phyloP scores from a whole-genome alignment of 805 yeast species.

The Gaillardinia entomophila region DNA sequence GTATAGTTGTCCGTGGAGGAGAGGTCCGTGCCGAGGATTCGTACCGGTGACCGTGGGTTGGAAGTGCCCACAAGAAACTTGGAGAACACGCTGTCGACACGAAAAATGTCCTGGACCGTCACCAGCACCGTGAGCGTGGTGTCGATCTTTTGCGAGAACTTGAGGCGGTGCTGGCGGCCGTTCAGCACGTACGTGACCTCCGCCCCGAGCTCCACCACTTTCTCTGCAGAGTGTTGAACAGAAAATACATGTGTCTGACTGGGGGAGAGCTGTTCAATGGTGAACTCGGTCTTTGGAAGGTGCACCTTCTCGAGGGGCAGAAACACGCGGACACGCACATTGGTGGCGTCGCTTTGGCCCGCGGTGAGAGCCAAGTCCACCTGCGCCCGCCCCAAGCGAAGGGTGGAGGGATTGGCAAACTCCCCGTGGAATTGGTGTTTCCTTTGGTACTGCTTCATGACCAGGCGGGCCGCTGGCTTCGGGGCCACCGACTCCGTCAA shows the following conservation, averaged over 20 bases:
- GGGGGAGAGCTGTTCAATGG: background rate
- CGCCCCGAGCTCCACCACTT: slow-evolving; percentile 15
- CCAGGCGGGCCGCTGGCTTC: background rate
- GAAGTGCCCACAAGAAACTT: slow-evolving; percentile 67
- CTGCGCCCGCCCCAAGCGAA: slow-evolving; percentile 23
- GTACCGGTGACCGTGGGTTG: slow-evolving; percentile 44
- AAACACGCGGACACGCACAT: slow-evolving; percentile 13
- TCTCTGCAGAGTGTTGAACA: slow-evolving; percentile 6
- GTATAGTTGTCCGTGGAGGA: slow-evolving; percentile 16
- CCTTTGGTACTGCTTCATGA: slow-evolving; percentile 5
- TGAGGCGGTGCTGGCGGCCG: slow-evolving; percentile 13
- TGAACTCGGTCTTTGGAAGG: slow-evolving; percentile 2
- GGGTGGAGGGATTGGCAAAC: slow-evolving; percentile 14
- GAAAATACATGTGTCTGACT: slow-evolving; percentile 1
- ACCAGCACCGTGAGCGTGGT: slow-evolving; percentile 60
- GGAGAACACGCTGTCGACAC: slow-evolving; percentile 49
- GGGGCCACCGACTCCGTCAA: background rate
- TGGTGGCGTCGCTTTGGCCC: slow-evolving; percentile 25
- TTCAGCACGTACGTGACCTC: slow-evolving; percentile 14
- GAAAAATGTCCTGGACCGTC: slow-evolving; percentile 75
- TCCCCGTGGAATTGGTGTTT: slow-evolving; percentile 21
- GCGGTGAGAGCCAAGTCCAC: slow-evolving; percentile 19
- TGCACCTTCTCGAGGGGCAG: slow-evolving; percentile 14
- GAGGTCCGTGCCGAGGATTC: slow-evolving; percentile 43
- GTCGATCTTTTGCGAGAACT: slow-evolving; percentile 36